phyloP scores from a whole-genome alignment of 805 yeast species.

The Brettanomyces bruxellensis region DNA sequence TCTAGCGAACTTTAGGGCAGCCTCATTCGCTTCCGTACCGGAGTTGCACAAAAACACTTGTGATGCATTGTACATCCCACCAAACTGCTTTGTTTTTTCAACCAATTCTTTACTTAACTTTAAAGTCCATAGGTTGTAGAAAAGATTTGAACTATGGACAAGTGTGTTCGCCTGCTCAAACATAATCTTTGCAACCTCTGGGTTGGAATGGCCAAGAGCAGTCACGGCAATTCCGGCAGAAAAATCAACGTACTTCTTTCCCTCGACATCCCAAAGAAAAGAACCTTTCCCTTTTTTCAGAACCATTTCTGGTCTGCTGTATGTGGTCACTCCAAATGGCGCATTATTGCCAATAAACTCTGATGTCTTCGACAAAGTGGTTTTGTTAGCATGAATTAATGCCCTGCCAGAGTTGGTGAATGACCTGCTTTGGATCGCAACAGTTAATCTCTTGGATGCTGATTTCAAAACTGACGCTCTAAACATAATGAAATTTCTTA shows the following conservation, averaged over 20 bases:
- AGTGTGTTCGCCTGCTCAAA: conserved; percentile 63
- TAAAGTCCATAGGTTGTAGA: conserved; percentile 77
- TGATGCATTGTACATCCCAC: conserved; percentile 77
- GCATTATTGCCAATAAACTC: neutral
- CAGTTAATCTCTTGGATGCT: neutral
- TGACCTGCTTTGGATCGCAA: neutral
- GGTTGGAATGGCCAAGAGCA: conserved; percentile 82
- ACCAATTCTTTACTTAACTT: conserved; percentile 67
- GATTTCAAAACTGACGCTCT: neutral
- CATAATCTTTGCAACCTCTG: conserved; percentile 62
- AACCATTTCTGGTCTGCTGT: conserved; percentile 69
- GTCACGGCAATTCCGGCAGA: conserved; percentile 97
- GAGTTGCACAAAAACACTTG: conserved; percentile 59
- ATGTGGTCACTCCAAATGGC: conserved; percentile 18
- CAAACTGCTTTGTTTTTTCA: conserved; percentile 54
- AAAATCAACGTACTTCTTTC: conserved; percentile 75
- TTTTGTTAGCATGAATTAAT: neutral
- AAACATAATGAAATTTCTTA: neutral
- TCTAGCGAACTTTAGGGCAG: conserved; percentile 57
- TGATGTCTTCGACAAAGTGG: neutral
- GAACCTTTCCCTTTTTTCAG: conserved; percentile 77
- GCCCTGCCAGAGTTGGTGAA: neutral
- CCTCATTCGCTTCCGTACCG: conserved; percentile 35
- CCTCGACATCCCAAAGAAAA: conserved; percentile 72
- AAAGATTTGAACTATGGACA: conserved; percentile 80